Evolutionary conservation across 371 early-diverging fungal species (phyloP).

Genomic region (Mortierella sp.): DNA sequence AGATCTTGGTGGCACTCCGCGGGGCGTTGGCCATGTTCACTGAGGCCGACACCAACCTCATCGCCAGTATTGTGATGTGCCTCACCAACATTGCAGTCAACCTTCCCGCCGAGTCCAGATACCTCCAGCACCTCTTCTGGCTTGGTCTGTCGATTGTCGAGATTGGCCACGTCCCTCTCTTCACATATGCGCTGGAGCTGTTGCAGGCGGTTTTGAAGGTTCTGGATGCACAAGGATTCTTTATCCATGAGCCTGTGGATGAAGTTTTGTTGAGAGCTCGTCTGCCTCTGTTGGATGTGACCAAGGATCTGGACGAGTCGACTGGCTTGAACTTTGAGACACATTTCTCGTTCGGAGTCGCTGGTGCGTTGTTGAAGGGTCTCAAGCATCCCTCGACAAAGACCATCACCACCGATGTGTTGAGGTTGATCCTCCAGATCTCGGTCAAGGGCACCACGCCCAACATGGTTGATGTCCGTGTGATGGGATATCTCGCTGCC

Average conservation of each 20-base stretch:
- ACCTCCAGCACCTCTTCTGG: slow-evolving; percentile 91
- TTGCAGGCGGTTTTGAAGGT: slow-evolving; percentile 80
- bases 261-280: slow-evolving; percentile 81
- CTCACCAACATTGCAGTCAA: slow-evolving; percentile 89
- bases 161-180: slow-evolving; percentile 85
- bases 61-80: slow-evolving; percentile 89
- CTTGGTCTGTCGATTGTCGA: slow-evolving; percentile 87
- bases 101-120: slow-evolving; percentile 83
- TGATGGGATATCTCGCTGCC: slow-evolving; percentile 83
- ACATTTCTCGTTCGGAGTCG: slow-evolving; percentile 91
- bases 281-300: slow-evolving; percentile 75
- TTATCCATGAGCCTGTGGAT: slow-evolving; percentile 76
- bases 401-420: slow-evolving; percentile 76
- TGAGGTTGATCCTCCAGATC: slow-evolving; percentile 82
- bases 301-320: slow-evolving; percentile 76
- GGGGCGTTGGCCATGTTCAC: slow-evolving; percentile 88
- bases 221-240: slow-evolving; percentile 81
- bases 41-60: slow-evolving; percentile 82
- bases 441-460: slow-evolving; percentile 68
- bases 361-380: slow-evolving; percentile 87
- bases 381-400: slow-evolving; percentile 82
- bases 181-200: slow-evolving; percentile 79
- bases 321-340: slow-evolving; percentile 87
- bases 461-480: slow-evolving; percentile 69
- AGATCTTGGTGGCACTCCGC: slow-evolving; percentile 88